Base-by-base conservation (phyloP, 2,329 filamentous ascomycete genomes). In the Scedosporium boydii region DNA sequence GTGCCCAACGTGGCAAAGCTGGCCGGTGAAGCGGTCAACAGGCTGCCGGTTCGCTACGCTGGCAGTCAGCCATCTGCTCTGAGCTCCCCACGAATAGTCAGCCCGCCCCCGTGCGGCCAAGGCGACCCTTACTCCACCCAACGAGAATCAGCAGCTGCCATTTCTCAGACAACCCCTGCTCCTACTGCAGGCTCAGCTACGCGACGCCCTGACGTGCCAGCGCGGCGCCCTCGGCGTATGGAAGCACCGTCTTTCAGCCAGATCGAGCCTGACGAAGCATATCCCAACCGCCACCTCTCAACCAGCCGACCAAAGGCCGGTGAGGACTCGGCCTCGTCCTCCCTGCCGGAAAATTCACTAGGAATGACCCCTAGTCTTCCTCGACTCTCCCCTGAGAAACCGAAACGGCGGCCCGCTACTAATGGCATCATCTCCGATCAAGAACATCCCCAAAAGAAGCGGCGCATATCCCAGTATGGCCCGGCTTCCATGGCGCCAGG, bases 1-100 rank as follows among this genome's bases (percentile, higher is more conserved):
- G 64, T 75, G 4, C 74, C 74, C 1, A 69, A 69, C 44, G 71
- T 69, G 6, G 68, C 69, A 14, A 62, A 65, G 44, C 60, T 58
- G 9, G 27, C 48, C 10, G 63, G 66, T 46, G 55, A 34, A 6
- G 64, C 69, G 16, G 64, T 74, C 9, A 72, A 72, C 44, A 55
- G 23, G 21, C 9, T 55, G 10, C 23, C 51, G 1, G 51, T 55
- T 14, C 51, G 51, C 51, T 27, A 55, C 18, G 4, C 12, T 27
- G 51, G 21, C 9, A 14, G 12, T 27, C 51, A 14, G 12, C 14
- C 18, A 51, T 53, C n/a, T 34, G 48, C 23, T 5, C 46, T 51
- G 16, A 21, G 29, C 14, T 53, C 59, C 18, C 16, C 44, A 7
- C 2, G 23, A 23, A 14, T 23, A 14, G 27, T 27, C 51, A 23